Evolutionary conservation across 768 basidiomycete species (phyloP), one percentile per base, ranked within the genome.

Genomic region (Suillus tomentosus): DNA sequence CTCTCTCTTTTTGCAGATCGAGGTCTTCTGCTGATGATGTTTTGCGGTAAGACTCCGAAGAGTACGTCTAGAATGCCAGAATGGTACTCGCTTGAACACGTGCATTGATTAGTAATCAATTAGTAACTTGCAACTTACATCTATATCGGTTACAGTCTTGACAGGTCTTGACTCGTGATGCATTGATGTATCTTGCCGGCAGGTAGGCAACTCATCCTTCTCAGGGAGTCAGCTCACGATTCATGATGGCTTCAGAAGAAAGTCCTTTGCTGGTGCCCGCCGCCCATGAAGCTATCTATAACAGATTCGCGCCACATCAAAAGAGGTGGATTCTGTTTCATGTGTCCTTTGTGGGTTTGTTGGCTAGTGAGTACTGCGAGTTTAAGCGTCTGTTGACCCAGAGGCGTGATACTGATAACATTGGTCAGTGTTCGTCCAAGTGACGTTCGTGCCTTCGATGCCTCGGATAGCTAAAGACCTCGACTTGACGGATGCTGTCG

Each of bases 381-480:
- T 24, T 39, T 42, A 42, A 1, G 43, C 42, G 59, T 6, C 53
- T 15, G n/a, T 39, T 34, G 57, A 31, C 34, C 17, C 17, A 4
- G 31, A 34, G 3, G 17, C 4, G 36, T 36, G 19, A 54, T 24
- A 15, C 54, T 27, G 43, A 57, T 57, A 42, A 37, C 55, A 17
- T 67, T 39, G 17, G 54, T 1, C 62, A 94, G 91, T 89, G 43
- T 86, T 94, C 64, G 85, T 89, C 0, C 78, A 84, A 8, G 87
- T 85, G 0, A 85, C 85, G 1, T 92, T 94, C 72, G 81, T 91
- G 3, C 91, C 91, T 0, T 86, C 87, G 0, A 89, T 94, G 62
- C 90, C 91, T 0, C 83, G 89, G 58, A 86, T 95, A 53, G 85
- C 91, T 9, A 74, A 73, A 34, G 91, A 94, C 64, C 73, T 94